Percentiles rank a stretch among this genome's conserved stretches.
Evolutionary conservation across 2,329 filamentous ascomycete species (phyloP).

Genomic region (Fusarium sulawesiense): DNA sequence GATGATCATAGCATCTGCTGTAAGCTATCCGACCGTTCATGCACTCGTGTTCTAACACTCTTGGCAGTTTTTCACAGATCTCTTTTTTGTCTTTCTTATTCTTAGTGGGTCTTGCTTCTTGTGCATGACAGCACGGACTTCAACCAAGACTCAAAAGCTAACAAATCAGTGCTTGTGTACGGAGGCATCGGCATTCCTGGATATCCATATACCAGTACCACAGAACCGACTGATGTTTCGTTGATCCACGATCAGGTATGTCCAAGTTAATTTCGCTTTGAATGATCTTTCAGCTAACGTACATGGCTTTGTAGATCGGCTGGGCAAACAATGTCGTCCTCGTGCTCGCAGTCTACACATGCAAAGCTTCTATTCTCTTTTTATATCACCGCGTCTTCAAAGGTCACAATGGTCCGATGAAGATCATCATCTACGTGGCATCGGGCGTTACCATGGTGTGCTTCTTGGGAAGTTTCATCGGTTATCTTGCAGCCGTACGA

Average conservation of each 20-base stretch:
- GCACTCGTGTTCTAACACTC: not conserved
- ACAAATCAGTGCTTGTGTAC: conserved; percentile 5
- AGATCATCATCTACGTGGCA: conserved; percentile 5
- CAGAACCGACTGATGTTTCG: conserved; percentile 10
- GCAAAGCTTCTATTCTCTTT: conserved; percentile 17
- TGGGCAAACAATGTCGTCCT: conserved; percentile 9
- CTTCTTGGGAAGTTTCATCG: conserved; percentile 16
- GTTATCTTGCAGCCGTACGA: not conserved
- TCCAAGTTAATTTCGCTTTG: too few species aligned
- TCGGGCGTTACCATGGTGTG: not conserved
- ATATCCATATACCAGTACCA: conserved; percentile 17
- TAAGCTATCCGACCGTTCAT: not conserved
- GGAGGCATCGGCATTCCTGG: conserved; percentile 13
- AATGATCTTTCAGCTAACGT: not conserved
- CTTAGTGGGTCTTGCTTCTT: not conserved
- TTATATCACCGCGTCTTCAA: conserved; percentile 12
- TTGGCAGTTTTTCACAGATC: not conserved
- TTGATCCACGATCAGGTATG: conserved; percentile 9
- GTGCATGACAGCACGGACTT: fast-evolving
- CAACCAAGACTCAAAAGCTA: fast-evolving
- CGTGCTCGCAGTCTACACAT: not conserved
- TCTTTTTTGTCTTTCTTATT: conserved; percentile 8
- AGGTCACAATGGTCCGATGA: conserved; percentile 10
- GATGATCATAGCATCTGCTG: conserved; percentile 9
- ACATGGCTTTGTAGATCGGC: not conserved